Percentiles rank a stretch among this genome's conserved stretches.
phyloP scores from a whole-genome alignment of 345 rosid species.

The Triadica sebifera region DNA sequence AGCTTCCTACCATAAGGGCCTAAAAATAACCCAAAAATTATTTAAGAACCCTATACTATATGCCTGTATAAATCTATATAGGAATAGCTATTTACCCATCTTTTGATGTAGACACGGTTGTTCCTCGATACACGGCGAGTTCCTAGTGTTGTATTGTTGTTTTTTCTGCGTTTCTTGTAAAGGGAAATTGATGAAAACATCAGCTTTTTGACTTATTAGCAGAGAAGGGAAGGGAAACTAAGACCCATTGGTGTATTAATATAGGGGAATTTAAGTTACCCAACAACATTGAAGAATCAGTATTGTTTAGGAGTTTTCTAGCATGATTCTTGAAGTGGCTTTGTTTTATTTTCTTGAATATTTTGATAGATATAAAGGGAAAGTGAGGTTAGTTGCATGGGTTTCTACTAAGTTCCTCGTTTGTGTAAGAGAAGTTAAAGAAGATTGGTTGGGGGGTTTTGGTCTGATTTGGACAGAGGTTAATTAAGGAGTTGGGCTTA shows the following conservation, averaged over 20 bases:
- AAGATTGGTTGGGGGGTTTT: conserved; percentile 7
- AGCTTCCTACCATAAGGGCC: conserved; percentile 22
- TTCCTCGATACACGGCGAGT: conserved; percentile 44
- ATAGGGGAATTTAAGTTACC: conserved; percentile 39
- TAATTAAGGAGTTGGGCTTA: not conserved
- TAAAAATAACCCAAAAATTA: conserved; percentile 15
- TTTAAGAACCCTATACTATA: conserved; percentile 10
- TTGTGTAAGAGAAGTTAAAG: conserved; percentile 33
- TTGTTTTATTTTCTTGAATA: conserved; percentile 12
- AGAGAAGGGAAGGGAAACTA: conserved; percentile 8
- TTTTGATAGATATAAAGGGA: conserved; percentile 14
- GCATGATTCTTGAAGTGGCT: conserved; percentile 16
- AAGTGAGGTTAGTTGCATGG: conserved; percentile 20
- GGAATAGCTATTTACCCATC: conserved; percentile 9
- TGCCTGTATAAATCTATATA: not conserved
- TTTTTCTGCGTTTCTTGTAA: conserved; percentile 40
- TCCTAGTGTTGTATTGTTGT: conserved; percentile 24
- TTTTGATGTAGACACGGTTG: conserved; percentile 42
- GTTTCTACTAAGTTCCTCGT: conserved; percentile 23
- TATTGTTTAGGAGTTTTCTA: conserved; percentile 12
- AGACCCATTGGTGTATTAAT: not conserved
- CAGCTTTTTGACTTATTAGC: conserved; percentile 37
- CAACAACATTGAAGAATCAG: conserved; percentile 15
- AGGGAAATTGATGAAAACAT: conserved; percentile 47
- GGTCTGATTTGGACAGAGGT: conserved; percentile 13